These are phyloP conservation scores for Globisporangium echinulatum DNA, from an alignment of 352 stramenopile genomes.

Conservation along the genomic window DNA sequence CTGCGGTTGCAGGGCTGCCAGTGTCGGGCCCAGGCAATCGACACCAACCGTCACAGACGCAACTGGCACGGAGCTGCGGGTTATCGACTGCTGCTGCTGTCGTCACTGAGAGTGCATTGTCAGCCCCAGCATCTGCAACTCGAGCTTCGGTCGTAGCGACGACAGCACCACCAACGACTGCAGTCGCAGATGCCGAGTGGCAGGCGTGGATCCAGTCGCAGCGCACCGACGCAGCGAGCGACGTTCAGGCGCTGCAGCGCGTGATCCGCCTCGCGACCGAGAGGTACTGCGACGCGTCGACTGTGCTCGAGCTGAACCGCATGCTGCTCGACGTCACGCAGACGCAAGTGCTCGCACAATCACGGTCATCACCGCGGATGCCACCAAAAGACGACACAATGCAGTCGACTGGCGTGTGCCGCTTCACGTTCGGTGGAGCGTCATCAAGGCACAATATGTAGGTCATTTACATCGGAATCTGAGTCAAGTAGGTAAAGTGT, in stretches of 20 bases:
- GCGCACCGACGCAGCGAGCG: constrained; percentile 17
- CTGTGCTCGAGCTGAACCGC: constrained; percentile 48
- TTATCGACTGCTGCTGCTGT: too few relatives aligned
- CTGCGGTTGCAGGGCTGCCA: too few relatives aligned
- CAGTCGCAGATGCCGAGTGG: constrained; percentile 31
- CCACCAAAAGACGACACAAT: constrained; percentile 5
- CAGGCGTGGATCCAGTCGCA: constrained; percentile 41
- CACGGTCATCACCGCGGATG: background rate
- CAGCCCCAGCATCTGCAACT: too few relatives aligned
- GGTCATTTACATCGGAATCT: too few relatives aligned
- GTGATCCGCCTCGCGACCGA: constrained; percentile 54
- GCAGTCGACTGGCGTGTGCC: constrained; percentile 34
- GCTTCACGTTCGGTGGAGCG: constrained; percentile 38
- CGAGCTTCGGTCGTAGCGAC: too few relatives aligned
- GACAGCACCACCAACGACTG: constrained; percentile 5
- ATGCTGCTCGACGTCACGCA: constrained; percentile 40
- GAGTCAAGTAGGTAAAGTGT: too few relatives aligned
- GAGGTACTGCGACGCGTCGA: constrained; percentile 55
- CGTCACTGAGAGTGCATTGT: too few relatives aligned
- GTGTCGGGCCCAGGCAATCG: too few relatives aligned
- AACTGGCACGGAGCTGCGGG: too few relatives aligned
- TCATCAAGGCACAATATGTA: constrained; percentile 25
- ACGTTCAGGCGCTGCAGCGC: constrained; percentile 52
- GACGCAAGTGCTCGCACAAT: constrained; percentile 2
- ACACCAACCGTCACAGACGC: too few relatives aligned